Evolutionary conservation across 1,139 yeast species (phyloP).

Genomic region (Protomyces pachydermus): DNA sequence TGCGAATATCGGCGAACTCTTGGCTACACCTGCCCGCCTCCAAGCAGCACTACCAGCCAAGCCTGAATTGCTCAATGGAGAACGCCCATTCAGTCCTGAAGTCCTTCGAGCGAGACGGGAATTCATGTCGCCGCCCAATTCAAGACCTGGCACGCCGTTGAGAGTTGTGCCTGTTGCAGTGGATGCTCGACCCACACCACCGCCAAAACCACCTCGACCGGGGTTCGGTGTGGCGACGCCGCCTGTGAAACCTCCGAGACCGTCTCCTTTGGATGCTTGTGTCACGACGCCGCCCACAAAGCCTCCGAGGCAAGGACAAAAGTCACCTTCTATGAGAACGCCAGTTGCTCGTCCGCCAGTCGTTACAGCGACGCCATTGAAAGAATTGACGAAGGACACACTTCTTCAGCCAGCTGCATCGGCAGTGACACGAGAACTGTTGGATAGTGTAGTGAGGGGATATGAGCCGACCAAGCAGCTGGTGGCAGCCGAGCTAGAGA

Average conservation of each 20-base stretch:
- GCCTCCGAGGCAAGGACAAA: background rate
- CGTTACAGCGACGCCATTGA: background rate
- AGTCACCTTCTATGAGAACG: background rate
- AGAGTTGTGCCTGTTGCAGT: background rate
- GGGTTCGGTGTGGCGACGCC: background rate
- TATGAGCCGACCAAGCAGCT: constrained; percentile 5
- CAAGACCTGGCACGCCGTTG: constrained; percentile 15
- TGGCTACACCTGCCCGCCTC: background rate
- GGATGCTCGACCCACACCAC: background rate
- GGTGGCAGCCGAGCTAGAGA: constrained; percentile 9
- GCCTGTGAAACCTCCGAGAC: background rate
- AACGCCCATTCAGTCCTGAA: constrained; percentile 2
- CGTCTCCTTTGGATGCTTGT: background rate
- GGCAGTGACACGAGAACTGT: constrained; percentile 4
- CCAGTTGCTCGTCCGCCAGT: constrained; percentile 5
- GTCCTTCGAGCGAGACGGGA: background rate
- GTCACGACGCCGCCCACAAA: background rate
- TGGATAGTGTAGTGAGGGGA: constrained; percentile 4
- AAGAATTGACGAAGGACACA: background rate
- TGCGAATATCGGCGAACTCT: background rate
- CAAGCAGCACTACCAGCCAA: constrained; percentile 4
- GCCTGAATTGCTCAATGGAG: background rate
- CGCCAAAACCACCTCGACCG: background rate
- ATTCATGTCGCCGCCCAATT: background rate
- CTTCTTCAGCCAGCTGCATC: constrained; percentile 3